phyloP scores from a whole-genome alignment of 495 filamentous ascomycete species.

The Hypoxylon cercidicola region DNA sequence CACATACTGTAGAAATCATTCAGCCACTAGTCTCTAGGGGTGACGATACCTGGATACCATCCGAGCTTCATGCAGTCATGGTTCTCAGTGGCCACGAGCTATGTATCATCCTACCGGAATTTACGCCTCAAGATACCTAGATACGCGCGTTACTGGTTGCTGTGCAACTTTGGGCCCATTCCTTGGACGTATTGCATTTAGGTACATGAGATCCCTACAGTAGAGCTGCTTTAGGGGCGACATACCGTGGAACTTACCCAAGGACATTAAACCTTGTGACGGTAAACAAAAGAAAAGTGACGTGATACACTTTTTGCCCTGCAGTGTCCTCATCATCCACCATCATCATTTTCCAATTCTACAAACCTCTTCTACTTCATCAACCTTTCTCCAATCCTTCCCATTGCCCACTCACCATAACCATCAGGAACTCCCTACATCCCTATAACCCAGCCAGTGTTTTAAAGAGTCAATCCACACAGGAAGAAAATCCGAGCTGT shows the following conservation, averaged over 20 bases:
- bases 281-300: conserved; percentile 42
- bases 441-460: conserved; percentile 7
- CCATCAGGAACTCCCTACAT: conserved; percentile 7
- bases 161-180: no score
- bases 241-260: background rate
- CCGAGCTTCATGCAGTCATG: background rate
- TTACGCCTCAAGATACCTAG: no score
- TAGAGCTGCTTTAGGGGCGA: background rate
- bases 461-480: background rate
- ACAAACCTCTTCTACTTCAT: conserved; percentile 2
- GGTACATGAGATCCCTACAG: background rate
- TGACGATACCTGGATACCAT: conserved; percentile 4
- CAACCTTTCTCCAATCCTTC: conserved; percentile 16
- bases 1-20: conserved; percentile 11
- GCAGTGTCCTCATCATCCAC: conserved; percentile 27
- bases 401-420: conserved; percentile 10
- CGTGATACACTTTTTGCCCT: conserved; percentile 37
- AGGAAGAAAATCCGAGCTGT: background rate
- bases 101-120: no score
- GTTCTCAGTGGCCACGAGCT: background rate
- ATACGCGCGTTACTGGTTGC: no score
- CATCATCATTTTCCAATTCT: conserved; percentile 32
- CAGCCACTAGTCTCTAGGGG: background rate
- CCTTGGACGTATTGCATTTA: background rate
- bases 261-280: conserved; percentile 23